Conservation (phyloP, 1,284 basidiomycete genomes). For the Farysia itapuensis region DNA sequence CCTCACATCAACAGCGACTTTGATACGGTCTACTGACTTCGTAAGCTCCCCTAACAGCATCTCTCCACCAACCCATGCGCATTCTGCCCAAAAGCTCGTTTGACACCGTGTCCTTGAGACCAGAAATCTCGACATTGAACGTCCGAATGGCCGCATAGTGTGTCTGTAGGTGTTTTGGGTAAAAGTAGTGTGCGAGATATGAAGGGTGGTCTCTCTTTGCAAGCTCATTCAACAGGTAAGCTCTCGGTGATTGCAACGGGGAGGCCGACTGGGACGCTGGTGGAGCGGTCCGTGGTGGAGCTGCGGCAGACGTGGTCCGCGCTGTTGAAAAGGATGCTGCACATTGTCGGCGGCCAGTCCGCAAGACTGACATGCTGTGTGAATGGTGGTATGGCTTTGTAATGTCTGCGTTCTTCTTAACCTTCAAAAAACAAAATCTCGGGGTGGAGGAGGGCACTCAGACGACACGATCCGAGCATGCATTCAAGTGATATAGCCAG, state of each 20-base stretch:
- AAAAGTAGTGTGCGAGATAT: conserved; percentile 52
- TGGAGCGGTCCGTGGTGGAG: conserved; percentile 10
- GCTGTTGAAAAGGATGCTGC: too few species aligned
- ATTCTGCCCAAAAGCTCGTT: conserved; percentile 56
- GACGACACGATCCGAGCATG: too few species aligned
- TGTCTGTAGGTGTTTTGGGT: conserved; percentile 41
- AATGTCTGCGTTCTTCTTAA: too few species aligned
- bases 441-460: too few species aligned
- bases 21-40: conserved; percentile 7
- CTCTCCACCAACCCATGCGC: conserved; percentile 58
- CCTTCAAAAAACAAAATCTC: too few species aligned
- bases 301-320: not conserved
- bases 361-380: too few species aligned
- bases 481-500: too few species aligned
- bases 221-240: conserved; percentile 26
- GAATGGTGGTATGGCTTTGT: too few species aligned
- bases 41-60: conserved; percentile 48
- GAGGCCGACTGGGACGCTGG: conserved; percentile 24
- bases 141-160: conserved; percentile 55
- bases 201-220: conserved; percentile 44
- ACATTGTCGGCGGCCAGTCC: too few species aligned
- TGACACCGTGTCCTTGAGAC: conserved; percentile 50
- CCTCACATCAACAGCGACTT: not conserved
- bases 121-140: conserved; percentile 54
- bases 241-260: conserved; percentile 22